Evolutionary conservation across 108 stramenopile species (phyloP), one percentile per base, ranked within the genome.

Genomic region (Skeletonema potamos): DNA sequence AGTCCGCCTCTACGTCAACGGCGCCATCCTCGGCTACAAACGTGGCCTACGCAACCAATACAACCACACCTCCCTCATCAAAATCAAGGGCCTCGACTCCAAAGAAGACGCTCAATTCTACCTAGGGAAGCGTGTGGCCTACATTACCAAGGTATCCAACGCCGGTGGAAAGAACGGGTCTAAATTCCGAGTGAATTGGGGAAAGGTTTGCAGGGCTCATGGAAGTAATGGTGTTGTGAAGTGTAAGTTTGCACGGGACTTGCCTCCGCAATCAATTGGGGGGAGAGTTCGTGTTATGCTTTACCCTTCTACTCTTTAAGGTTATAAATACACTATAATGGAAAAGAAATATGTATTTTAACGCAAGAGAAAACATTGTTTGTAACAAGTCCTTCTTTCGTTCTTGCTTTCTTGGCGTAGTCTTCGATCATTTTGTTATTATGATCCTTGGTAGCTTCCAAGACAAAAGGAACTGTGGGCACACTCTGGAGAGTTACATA

Each of bases 171-270:
- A 88, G 83, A 85, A 86, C 60, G 95, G 90, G 67, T 90, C 89
- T 70, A 97, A 98, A 82, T 98, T 96, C 92, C 87, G 98, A 62
- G 97, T 97, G 55, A 97, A 96, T 68, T 99, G 99, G 99, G 99
- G 99, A 58, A 94, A 93, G 73, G 97, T 99, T 56, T 91, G 84
- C 84, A 88, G 98, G 33, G 82, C 91, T 27, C 99, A 99, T 70
- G 99, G 99, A 61, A 87, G 88, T 82, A 97, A 96, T 77, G 99
- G 99, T 33, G 97, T 97, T 17, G 97, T 99, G 56, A 92, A 94
- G 70, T 98, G 97, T 85, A 97, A 97, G 88, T 99, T 99, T 89
- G 72, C 88, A 58, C 82, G 92, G 66, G 96, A 98, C 71, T 87
- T 99, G 62, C 96, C 96, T 27, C 95, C 95, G 13, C 92, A 96